Evolutionary conservation across 306 rosid genomes (phyloP).

Genomic region (Gleditsia sinensis): DNA sequence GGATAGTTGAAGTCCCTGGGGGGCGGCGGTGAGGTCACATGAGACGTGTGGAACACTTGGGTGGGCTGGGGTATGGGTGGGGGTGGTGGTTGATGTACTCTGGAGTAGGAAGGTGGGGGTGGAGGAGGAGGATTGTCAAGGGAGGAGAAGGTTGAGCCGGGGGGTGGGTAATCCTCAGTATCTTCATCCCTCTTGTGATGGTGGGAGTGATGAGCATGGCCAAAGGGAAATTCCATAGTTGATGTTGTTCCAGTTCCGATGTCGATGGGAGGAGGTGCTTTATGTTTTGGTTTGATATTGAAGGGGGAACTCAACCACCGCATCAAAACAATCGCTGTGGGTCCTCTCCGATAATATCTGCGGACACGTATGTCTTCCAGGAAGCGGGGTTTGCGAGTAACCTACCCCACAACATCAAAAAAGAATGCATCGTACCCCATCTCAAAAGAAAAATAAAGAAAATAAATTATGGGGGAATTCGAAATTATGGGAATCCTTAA

Average conservation of each 20-base stretch:
- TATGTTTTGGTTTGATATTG: too few relatives aligned
- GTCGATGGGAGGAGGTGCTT: too few relatives aligned
- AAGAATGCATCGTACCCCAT: too few relatives aligned
- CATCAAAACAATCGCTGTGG: too few relatives aligned
- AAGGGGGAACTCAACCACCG: too few relatives aligned
- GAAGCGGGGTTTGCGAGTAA: too few relatives aligned
- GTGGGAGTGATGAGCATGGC: slow-evolving; percentile 38
- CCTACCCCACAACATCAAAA: too few relatives aligned
- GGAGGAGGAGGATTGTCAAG: slow-evolving; percentile 35
- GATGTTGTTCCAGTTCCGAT: not conserved
- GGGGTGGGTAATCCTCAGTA: slow-evolving; percentile 39
- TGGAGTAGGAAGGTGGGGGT: slow-evolving; percentile 13
- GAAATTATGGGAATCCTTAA: too few relatives aligned
- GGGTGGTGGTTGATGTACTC: not conserved
- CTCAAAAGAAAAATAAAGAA: too few relatives aligned
- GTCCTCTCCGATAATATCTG: too few relatives aligned
- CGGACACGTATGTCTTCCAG: too few relatives aligned
- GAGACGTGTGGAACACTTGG: slow-evolving; percentile 46
- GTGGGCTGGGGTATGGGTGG: not conserved
- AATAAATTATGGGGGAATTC: too few relatives aligned
- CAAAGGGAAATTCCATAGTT: slow-evolving; percentile 48
- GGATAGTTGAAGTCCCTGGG: slow-evolving; percentile 30
- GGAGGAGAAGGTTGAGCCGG: slow-evolving; percentile 1
- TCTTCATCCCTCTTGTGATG: slow-evolving; percentile 24
- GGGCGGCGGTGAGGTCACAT: slow-evolving; percentile 25